Evolutionary conservation across 1,284 basidiomycete species (phyloP).

Genomic region (Microbotryum saponariae): DNA sequence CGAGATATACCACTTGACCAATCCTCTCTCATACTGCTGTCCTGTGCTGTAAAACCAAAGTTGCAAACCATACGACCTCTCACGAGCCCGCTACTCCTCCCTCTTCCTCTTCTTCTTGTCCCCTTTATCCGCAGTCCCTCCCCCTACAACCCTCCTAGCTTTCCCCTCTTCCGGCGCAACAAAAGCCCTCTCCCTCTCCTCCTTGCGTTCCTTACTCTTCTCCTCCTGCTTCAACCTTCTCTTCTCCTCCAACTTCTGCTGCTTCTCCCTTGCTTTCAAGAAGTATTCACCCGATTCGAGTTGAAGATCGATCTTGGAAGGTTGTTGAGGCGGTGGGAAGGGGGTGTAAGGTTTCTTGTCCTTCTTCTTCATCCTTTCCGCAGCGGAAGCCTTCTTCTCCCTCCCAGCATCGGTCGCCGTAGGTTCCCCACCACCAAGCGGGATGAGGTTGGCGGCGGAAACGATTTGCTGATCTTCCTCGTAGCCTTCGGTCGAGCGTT

Average conservation of each 20-base stretch:
- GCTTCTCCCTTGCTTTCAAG: constrained; percentile 77
- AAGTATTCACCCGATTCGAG: constrained; percentile 97
- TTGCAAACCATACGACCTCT: no score
- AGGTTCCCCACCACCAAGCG: constrained; percentile 1
- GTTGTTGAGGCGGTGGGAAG: constrained; percentile 90
- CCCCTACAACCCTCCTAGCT: constrained; percentile 68
- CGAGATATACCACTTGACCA: no score
- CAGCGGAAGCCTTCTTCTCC: constrained; percentile 38
- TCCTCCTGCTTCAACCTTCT: constrained; percentile 56
- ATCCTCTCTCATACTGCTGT: no score
- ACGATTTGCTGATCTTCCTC: background rate
- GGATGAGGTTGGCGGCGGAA: constrained; percentile 8
- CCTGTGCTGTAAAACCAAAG: no score
- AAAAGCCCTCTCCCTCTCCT: constrained; percentile 72
- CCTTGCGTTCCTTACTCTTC: constrained; percentile 57
- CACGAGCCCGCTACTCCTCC: constrained; percentile 30
- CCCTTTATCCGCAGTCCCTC: constrained; percentile 49
- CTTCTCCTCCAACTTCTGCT: constrained; percentile 36
- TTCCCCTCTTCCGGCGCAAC: constrained; percentile 67
- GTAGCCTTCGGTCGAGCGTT: constrained; percentile 38
- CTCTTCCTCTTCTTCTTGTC: constrained; percentile 50
- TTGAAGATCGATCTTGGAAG: constrained; percentile 91
- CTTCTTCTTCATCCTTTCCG: constrained; percentile 44
- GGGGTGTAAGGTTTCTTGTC: constrained; percentile 96
- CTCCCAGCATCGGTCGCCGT: constrained; percentile 42